Evolutionary conservation across 768 basidiomycete genomes (phyloP).

Genomic region (Sporobolomyces pararoseus): DNA sequence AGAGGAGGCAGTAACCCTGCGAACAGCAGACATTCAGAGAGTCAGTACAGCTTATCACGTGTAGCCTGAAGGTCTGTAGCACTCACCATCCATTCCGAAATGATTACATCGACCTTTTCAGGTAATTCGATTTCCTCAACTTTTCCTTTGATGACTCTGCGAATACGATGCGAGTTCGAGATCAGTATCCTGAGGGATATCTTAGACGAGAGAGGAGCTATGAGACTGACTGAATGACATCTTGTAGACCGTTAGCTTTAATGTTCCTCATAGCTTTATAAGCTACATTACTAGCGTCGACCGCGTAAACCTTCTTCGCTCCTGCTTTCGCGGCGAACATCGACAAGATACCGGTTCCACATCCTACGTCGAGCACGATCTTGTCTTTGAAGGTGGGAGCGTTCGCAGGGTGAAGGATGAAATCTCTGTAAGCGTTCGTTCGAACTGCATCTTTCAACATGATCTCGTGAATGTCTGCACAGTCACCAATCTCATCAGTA

Average conservation of each 20-base stretch:
- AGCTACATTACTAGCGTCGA: constrained; percentile 99
- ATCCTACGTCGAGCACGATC: constrained; percentile 89
- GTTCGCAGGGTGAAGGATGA: constrained; percentile 67
- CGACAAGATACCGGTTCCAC: constrained; percentile 62
- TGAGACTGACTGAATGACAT: constrained; percentile 61
- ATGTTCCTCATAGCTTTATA: constrained; percentile 97
- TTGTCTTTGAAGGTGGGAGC: constrained; percentile 76
- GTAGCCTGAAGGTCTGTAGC: too few species aligned
- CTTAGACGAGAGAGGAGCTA: too few species aligned
- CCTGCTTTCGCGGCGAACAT: constrained; percentile 47
- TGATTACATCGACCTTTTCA: constrained; percentile 81
- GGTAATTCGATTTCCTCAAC: constrained; percentile 77
- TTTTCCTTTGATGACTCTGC: constrained; percentile 78
- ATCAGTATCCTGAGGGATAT: too few species aligned
- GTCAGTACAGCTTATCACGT: too few species aligned
- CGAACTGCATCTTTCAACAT: constrained; percentile 96
- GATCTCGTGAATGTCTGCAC: constrained; percentile 81
- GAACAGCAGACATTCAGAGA: too few species aligned
- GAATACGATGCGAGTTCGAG: too few species aligned
- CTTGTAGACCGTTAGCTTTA: constrained; percentile 92
- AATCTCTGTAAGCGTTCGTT: constrained; percentile 86
- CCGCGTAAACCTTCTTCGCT: constrained; percentile 50
- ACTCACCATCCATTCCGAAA: constrained; percentile 91
- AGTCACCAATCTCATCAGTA: background rate
- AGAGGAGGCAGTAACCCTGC: constrained; percentile 55